These are phyloP conservation scores for Alternaria conjuncta DNA, from an alignment of 2,329 filamentous ascomycete genomes.

Conservation along the genomic window DNA sequence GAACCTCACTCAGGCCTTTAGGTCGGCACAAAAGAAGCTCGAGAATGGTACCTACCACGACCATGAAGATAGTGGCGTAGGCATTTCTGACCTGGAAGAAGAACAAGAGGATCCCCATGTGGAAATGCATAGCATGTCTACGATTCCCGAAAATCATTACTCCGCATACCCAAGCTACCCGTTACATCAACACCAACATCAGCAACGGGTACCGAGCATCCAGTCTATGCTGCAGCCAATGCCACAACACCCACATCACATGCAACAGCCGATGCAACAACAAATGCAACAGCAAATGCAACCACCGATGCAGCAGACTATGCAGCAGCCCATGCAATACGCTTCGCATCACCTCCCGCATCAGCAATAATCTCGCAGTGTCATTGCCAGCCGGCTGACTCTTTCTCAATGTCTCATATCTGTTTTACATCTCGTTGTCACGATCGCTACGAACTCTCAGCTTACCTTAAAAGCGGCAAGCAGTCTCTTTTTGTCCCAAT, in stretches of 20 bases:
- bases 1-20: conserved; percentile 74
- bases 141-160: conserved; percentile 29
- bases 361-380: conserved; percentile 15
- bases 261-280: conserved; percentile 11
- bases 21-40: conserved; percentile 70
- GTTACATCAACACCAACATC: conserved; percentile 33
- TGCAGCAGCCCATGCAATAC: conserved; percentile 26
- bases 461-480: background rate
- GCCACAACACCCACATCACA: conserved; percentile 14
- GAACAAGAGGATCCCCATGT: conserved; percentile 45
- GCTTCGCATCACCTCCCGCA: conserved; percentile 23
- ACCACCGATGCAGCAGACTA: background rate
- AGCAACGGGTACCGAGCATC: conserved; percentile 48
- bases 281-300: conserved; percentile 10
- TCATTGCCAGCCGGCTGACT: conserved; percentile 16
- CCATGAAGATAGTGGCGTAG: conserved; percentile 74
- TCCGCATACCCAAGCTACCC: conserved; percentile 27
- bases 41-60: conserved; percentile 52
- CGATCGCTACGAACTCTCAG: conserved; percentile 22
- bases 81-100: conserved; percentile 59
- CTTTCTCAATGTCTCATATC: conserved; percentile 19
- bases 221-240: conserved; percentile 46
- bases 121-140: conserved; percentile 32
- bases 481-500: conserved; percentile 11
- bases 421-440: conserved; percentile 17